Conservation (phyloP, 169 alveolate species). For the Theileria parva region DNA sequence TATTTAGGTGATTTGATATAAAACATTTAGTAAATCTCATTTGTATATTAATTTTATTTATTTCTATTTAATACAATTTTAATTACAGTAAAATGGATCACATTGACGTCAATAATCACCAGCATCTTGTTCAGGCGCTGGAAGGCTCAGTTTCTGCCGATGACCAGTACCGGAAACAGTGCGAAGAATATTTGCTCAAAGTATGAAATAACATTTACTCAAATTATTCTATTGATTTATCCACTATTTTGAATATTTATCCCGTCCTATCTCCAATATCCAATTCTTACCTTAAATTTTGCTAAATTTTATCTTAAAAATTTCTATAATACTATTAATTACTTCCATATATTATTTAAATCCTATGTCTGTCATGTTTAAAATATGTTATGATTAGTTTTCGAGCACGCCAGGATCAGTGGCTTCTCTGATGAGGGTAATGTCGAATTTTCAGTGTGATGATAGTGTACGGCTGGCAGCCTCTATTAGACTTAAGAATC, state of each 20-base stretch:
- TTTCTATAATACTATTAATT: not conserved
- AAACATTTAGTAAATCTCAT: constrained; percentile 7
- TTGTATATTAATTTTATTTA: constrained; percentile 24
- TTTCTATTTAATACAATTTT: constrained; percentile 1
- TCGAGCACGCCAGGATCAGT: constrained; percentile 36
- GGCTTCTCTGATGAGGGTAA: constrained; percentile 37
- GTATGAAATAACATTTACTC: constrained; percentile 9
- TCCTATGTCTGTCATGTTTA: not conserved
- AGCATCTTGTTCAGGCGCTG: constrained; percentile 53
- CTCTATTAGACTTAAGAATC: constrained; percentile 61
- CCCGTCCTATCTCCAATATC: not conserved
- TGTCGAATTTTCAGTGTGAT: constrained; percentile 34
- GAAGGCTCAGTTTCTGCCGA: constrained; percentile 60
- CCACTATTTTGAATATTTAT: not conserved
- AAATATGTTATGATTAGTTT: constrained; percentile 20
- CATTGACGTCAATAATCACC: constrained; percentile 41
- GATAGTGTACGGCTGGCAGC: constrained; percentile 53
- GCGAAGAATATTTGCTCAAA: constrained; percentile 51
- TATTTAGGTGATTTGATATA: constrained; percentile 14
- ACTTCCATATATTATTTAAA: not conserved
- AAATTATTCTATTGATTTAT: not conserved
- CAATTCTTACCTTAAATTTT: not conserved
- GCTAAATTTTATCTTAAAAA: constrained; percentile 1
- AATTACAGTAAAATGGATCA: constrained; percentile 41
- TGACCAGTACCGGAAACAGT: constrained; percentile 13